Percentiles rank a stretch among this genome's conserved stretches.
Evolutionary conservation across 805 yeast genomes (phyloP).

Genomic region (Suhomyces sp.): DNA sequence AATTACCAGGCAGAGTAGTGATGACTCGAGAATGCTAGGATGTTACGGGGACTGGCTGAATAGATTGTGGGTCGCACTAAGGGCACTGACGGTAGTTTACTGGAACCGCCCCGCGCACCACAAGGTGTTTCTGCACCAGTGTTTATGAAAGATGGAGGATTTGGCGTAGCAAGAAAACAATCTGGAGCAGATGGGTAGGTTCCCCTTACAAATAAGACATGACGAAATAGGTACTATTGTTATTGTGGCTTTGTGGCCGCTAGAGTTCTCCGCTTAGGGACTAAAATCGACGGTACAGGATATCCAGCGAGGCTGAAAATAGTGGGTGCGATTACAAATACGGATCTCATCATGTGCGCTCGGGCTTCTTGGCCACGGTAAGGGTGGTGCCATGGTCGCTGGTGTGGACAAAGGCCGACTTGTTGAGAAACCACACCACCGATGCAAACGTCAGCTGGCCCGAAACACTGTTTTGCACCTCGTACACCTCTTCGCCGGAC

Average conservation of each 20-base stretch:
- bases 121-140: neutral
- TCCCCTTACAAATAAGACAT: neutral
- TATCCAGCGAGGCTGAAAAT: neutral
- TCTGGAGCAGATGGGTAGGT: neutral
- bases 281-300: neutral
- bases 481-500: conserved; percentile 27
- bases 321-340: neutral
- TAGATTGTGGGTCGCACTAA: neutral
- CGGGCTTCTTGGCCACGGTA: conserved; percentile 18
- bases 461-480: conserved; percentile 25
- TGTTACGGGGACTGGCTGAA: neutral
- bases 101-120: neutral
- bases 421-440: conserved; percentile 36
- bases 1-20: too few species aligned
- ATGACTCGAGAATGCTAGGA: neutral
- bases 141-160: neutral
- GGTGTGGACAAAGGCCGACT: conserved; percentile 28
- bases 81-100: neutral
- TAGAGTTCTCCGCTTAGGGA: neutral
- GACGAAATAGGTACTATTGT: neutral
- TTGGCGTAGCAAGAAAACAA: neutral
- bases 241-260: neutral
- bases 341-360: neutral
- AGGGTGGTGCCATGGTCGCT: conserved; percentile 31
- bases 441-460: conserved; percentile 27